Evolutionary conservation across 2,329 filamentous ascomycete genomes (phyloP), one percentile per base, ranked within the genome.

Genomic region (Leptographium galeiforme): DNA sequence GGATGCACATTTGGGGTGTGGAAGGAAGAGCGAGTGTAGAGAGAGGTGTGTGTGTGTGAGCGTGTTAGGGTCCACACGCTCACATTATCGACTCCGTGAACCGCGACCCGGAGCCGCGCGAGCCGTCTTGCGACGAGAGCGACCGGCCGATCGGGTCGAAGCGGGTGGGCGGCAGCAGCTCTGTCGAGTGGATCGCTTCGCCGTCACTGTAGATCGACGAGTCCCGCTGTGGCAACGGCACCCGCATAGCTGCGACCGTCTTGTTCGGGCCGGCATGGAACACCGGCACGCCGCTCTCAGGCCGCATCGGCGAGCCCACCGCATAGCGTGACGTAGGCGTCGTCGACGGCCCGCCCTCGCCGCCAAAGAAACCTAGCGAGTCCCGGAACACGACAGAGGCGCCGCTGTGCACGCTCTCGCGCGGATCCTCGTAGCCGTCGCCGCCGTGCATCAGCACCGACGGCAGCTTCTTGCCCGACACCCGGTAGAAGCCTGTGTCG

Each of bases 211-310:
- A 66, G 32, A 66, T 61, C 53, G 77, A 77, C 0, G 76, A 75
- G 30, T 70, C 73, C 50, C 75, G 70, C 55, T 78, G 75, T 54
- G 77, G 76, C 16, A 84, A 68, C 1, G 82, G 78, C 4, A 78
- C 81, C 39, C 51, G 55, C 55, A 59, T 55, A 2, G 49, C 39
- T 32, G 44, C 53, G 8, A 46, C 43, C 32, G 54, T 50, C 52
- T 81, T 75, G 18, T 77, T 80, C 16, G 83, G 83, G n/a, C 82
- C 78, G n/a, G 78, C 75, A 57, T 81, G 73, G 62, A 82, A 75
- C 36, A 82, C 70, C n/a, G 77, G 74, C 5, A 81, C 68, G 11
- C 79, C 78, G 61, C 79, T 82, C 52, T 78, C 73, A 34, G 77
- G 77, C 47, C 78, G 72, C 76, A 81, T 81, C 7, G 78, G 77